Base-by-base conservation (phyloP, 805 yeast species). In the Lipomyces spencermartinsiae region DNA sequence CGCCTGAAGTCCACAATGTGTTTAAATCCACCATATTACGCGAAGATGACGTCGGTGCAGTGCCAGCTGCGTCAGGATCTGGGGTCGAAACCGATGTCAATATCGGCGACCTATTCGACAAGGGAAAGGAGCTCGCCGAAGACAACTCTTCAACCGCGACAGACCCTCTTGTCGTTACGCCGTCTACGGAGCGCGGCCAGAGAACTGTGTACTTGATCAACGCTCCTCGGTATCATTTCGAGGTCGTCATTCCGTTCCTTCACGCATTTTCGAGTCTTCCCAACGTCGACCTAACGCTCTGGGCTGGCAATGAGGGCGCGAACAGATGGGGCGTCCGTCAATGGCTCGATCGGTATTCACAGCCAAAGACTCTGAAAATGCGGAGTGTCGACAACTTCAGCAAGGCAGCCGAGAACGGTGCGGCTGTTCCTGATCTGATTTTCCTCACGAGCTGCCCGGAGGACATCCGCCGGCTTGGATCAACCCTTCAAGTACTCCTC, bases 221-320 rank as follows among this genome's bases (percentile, higher is more conserved):
- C 59, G 16, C 71, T 16, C 68, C 65, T 1, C 62, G 68, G n/a
- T 69, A 69, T 22, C 72, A 69, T 35, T 69, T 43, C 51, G 72
- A 69, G 34, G 64, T 69, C 25, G 71, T 69, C 35, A 22, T 67
- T 7, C 72, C 72, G 14, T 58, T 69, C 37, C 63, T 69, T n/a
- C 22, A 58, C 54, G 58, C 55, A 19, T 63, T 69, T 35, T 59
- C 71, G 1, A 39, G 33, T 19, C 59, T 67, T 4, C 46, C 37
- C 4, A 46, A 59, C 33, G 65, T 54, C 29, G 46, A 61, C 56
- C 55, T 68, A 14, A 43, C 64, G 14, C 62, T 66, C 19, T 64
- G 58, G 35, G 66, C 65, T 4, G n/a, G 51, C 14, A 29, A 14
- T 12, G 14, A 16, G 2, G 71, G 71, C 10, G 55, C 37, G 37